Conservation (phyloP, 176 grass and related monocot genomes). For the Tuctoria greenei region DNA sequence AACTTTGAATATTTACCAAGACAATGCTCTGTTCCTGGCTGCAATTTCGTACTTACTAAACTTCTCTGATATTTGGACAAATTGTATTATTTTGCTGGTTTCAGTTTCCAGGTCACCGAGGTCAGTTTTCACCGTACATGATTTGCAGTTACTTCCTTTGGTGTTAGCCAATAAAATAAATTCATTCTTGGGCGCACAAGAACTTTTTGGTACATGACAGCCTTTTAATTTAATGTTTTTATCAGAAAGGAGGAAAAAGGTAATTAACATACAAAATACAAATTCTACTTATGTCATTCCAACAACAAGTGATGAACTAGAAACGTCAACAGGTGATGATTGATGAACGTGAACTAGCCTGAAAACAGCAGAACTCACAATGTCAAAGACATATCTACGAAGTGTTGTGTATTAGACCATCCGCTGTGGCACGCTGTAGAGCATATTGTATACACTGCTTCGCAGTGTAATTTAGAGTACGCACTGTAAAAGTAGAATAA, state of each 20-base stretch:
- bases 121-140: not conserved
- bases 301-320: not conserved
- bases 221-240: not conserved
- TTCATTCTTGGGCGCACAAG: not conserved
- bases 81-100: not conserved
- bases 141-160: not conserved
- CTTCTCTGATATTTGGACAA: not conserved
- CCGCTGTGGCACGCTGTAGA: too few relatives aligned
- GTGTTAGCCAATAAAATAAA: not conserved
- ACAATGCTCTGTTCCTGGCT: not conserved
- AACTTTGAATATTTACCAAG: not conserved
- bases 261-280: not conserved
- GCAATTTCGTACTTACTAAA: not conserved
- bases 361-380: not conserved
- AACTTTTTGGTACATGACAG: not conserved
- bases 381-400: not conserved
- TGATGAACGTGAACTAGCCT: not conserved
- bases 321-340: not conserved
- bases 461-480: too few relatives aligned
- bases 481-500: too few relatives aligned
- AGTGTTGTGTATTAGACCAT: too few relatives aligned
- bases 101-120: not conserved
- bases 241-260: too few relatives aligned
- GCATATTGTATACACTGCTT: too few relatives aligned
- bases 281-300: not conserved